Conservation (phyloP, 495 filamentous ascomycete species). For the Penicillium paxilli region DNA sequence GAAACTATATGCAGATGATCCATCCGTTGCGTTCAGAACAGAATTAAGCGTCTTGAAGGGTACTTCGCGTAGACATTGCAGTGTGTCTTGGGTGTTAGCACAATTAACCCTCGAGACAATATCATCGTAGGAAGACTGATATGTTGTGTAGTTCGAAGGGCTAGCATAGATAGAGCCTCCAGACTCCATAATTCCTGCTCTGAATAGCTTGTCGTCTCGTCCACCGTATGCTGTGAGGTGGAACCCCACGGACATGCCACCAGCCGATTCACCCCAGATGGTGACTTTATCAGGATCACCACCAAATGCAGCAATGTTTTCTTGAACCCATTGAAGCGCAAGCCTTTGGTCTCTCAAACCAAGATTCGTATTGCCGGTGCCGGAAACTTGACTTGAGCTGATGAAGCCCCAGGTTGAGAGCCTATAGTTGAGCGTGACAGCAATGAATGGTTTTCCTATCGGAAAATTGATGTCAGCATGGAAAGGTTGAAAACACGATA, state of each 20-base stretch:
- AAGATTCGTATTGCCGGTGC: constrained; percentile 53
- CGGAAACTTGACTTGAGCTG: constrained; percentile 27
- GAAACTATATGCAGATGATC: constrained; percentile 33
- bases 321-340: constrained; percentile 61
- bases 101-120: constrained; percentile 40
- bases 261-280: constrained; percentile 67
- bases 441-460: constrained; percentile 55
- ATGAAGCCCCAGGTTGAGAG: constrained; percentile 57
- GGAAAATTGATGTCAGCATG: background rate
- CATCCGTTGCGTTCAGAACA: constrained; percentile 35
- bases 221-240: constrained; percentile 56
- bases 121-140: constrained; percentile 39
- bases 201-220: constrained; percentile 44
- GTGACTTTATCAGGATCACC: constrained; percentile 61
- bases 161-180: constrained; percentile 40
- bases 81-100: constrained; percentile 32
- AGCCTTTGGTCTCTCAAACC: constrained; percentile 59
- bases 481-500: background rate
- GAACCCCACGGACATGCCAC: constrained; percentile 51
- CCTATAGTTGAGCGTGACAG: constrained; percentile 61
- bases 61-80: constrained; percentile 49
- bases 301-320: constrained; percentile 56
- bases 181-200: constrained; percentile 48
- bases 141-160: constrained; percentile 33
- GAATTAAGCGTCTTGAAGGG: constrained; percentile 43